phyloP scores from a whole-genome alignment of 495 filamentous ascomycete genomes.

The Penicillium desertorum region DNA sequence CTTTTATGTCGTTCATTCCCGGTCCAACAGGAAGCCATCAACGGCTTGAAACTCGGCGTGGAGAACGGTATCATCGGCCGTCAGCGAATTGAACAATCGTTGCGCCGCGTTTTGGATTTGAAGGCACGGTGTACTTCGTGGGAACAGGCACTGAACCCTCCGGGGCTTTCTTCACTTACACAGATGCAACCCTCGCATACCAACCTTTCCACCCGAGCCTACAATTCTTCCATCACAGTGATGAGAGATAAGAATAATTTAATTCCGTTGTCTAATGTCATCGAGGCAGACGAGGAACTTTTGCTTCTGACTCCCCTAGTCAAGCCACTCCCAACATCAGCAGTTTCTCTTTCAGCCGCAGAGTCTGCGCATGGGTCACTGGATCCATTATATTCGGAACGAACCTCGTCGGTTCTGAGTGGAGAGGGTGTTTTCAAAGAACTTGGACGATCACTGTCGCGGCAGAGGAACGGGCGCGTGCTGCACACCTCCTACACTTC shows the following conservation, averaged over 20 bases:
- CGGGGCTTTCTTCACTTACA: conserved; percentile 68
- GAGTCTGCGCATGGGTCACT: conserved; percentile 53
- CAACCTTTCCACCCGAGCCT: conserved; percentile 74
- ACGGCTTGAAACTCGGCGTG: conserved; percentile 76
- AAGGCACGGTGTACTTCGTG: conserved; percentile 79
- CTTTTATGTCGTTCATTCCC: conserved; percentile 81
- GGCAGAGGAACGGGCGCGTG: conserved; percentile 76
- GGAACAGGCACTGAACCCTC: conserved; percentile 78
- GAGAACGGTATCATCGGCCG: conserved; percentile 81
- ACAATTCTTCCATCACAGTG: conserved; percentile 82
- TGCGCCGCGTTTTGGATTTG: conserved; percentile 69
- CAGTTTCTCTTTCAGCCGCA: conserved; percentile 57
- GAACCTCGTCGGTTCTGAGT: conserved; percentile 69
- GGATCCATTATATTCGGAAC: conserved; percentile 56
- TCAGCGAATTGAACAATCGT: conserved; percentile 69
- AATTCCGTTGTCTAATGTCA: conserved; percentile 71
- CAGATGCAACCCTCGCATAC: conserved; percentile 76
- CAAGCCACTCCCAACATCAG: conserved; percentile 81
- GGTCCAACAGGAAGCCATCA: conserved; percentile 83
- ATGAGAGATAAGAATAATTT: conserved; percentile 78
- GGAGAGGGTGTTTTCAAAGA: conserved; percentile 87
- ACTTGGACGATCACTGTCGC: conserved; percentile 74
- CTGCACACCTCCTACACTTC: conserved; percentile 90
- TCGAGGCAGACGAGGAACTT: conserved; percentile 80
- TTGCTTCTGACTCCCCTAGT: conserved; percentile 80